phyloP scores from a whole-genome alignment of 2,329 filamentous ascomycete species.

The Beauveria varroae region DNA sequence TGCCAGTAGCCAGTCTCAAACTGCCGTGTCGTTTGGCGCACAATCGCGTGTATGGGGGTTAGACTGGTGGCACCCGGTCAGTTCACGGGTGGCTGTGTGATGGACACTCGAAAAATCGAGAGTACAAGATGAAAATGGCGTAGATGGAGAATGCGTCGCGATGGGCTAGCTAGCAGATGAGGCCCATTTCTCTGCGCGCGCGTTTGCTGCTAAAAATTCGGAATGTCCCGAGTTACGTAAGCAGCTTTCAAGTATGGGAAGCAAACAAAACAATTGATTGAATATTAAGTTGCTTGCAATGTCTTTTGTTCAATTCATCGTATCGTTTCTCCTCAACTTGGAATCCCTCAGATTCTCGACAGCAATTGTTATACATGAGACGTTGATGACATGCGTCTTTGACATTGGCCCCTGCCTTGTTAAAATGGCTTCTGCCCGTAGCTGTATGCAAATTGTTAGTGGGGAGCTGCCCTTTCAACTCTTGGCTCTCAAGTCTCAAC shows the following conservation, averaged over 20 bases:
- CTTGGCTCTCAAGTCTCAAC: constrained; percentile 8
- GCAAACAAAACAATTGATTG: not conserved
- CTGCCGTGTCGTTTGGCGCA: not conserved
- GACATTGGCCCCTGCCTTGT: not conserved
- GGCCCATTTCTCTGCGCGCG: constrained; percentile 25
- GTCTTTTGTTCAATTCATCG: not conserved
- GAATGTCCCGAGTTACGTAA: constrained; percentile 20
- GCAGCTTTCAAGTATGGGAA: not conserved
- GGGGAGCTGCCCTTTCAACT: not conserved
- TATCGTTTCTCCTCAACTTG: not conserved
- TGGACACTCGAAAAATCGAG: not conserved
- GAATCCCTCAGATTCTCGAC: not conserved
- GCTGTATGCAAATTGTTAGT: constrained; percentile 13
- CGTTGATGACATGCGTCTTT: not conserved
- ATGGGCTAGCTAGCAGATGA: constrained; percentile 3
- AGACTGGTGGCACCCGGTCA: not conserved
- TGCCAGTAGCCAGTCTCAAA: not conserved
- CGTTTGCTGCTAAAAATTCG: constrained; percentile 18
- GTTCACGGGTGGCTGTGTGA: not conserved
- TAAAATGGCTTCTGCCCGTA: constrained; percentile 24
- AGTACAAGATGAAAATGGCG: constrained; percentile 4
- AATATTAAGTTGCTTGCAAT: not conserved
- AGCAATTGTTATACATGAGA: not conserved
- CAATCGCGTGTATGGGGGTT: not conserved
- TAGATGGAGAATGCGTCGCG: constrained; percentile 10